Evolutionary conservation across 768 basidiomycete genomes (phyloP), one percentile per base, ranked within the genome.

Genomic region (Kwoniella botswanensis): DNA sequence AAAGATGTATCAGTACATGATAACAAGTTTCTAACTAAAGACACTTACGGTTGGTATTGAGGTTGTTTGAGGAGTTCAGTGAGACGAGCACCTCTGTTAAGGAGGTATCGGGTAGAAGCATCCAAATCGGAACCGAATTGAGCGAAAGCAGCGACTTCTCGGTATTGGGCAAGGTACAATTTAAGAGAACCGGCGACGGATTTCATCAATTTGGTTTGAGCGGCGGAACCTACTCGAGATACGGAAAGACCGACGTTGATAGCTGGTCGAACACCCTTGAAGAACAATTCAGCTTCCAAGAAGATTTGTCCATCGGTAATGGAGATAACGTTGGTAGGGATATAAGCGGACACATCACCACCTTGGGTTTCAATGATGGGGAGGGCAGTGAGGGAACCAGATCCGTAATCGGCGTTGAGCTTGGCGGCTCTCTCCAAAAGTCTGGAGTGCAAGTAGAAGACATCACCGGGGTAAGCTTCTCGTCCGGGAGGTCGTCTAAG

Each of bases 241-340:
- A 99, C 97, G 71, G 97, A 99, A 73, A 98, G 93, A 95, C 97
- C 97, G 88, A 99, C 97, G 87, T 98, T 98, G 86, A 98, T 98
- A 77, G 97, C 97, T 65, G 97, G 96, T 84, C 96, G 93, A 78
- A 98, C 92, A 90, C 97, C 97, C 88, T 97, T 95, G 94, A 99
- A 98, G 94, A 99, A 99, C 84, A 98, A 91, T 85, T 98, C 96
- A 82, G 96, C 94, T 86, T 98, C 96, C 92, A 98, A 92, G 92
- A 98, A 98, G 86, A 97, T 96, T 86, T 98, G 95, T 82, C 97
- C 97, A 82, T 99, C 75, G 63, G 97, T 99, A 85, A 99, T 99
- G 82, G 97, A 98, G 83, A 99, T 99, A 84, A 99, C 95, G 93
- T 87, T 86, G 82, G 86, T 97, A 60, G 76, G 94, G 85, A 97